Base-by-base conservation (phyloP, 2,329 filamentous ascomycete genomes). In the Ophiostoma novo-ulmi region DNA sequence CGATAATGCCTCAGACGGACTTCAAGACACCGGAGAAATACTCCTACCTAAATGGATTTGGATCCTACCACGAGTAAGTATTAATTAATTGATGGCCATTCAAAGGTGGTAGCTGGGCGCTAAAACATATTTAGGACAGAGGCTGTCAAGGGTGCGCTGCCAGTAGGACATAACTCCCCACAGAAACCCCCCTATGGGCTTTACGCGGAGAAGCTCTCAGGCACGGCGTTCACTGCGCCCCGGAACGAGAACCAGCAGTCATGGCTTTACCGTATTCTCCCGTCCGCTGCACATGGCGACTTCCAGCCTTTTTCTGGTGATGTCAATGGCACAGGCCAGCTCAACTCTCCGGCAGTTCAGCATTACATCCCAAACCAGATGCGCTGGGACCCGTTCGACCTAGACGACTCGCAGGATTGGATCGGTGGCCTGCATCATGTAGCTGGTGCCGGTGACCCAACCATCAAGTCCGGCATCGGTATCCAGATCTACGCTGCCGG, bases 401-500 rank as follows among this genome's bases (percentile, higher is more conserved):
- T 41, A 1, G 39, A 41, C 39, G 39, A 41, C 39, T 10, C 39
- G 31, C 39, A 41, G 39, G 83, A 87, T 73, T 88, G 88, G 70
- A 81, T 87, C 58, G 80, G 81, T 7, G 84, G 84, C 1, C 80
- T 94, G 73, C 88, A 90, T 72, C 83, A 94, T 22, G 84, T 97
- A 13, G 92, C 91, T 1, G 92, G 92, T 3, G 88, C 92, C 0
- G 93, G 93, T 17, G 91, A 95, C 75, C 89, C 92, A 0, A 90
- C 89, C 0, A 85, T 90, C 78, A 97, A 97, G 80, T 83, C 86
- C 22, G 93, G 93, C 0, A 75, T 96, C 61, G 93, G 91, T 31
- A 93, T 95, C 72, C 89, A 91, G 78, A 87, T 95, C 71, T 97
- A 92, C 77, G 89, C 91, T 0, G 91, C 90, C 0, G 91, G 91